Evolutionary conservation across 192 early-diverging fungal genomes (phyloP).

Genomic region (Bifiguratus adelaidae): DNA sequence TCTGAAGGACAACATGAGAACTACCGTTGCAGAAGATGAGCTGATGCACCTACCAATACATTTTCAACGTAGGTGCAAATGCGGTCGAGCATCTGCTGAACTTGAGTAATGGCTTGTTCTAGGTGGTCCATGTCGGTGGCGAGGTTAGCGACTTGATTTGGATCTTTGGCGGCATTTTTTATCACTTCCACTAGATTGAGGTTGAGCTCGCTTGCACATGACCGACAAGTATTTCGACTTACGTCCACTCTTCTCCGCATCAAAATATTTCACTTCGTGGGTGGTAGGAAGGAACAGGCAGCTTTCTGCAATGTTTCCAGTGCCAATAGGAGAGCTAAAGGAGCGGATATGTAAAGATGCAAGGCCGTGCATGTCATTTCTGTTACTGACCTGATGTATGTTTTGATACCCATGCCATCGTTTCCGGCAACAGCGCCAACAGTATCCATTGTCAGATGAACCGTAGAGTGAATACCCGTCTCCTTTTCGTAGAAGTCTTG

Average conservation of each 20-base stretch:
- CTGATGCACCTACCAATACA: slow-evolving; percentile 48
- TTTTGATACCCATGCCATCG: slow-evolving; percentile 62
- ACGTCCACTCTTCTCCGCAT: slow-evolving; percentile 81
- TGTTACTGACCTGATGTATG: slow-evolving; percentile 42
- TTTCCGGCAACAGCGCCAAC: slow-evolving; percentile 42
- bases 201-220: not conserved
- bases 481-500: slow-evolving; percentile 78
- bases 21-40: not conserved
- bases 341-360: not conserved
- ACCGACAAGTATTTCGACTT: slow-evolving; percentile 14
- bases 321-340: slow-evolving; percentile 63
- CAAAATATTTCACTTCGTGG: slow-evolving; percentile 81
- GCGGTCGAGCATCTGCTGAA: slow-evolving; percentile 77
- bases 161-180: slow-evolving; percentile 42
- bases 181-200: slow-evolving; percentile 54
- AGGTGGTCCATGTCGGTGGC: slow-evolving; percentile 88
- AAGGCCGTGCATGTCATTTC: not conserved
- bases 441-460: slow-evolving; percentile 86
- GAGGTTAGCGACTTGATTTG: slow-evolving; percentile 41
- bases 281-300: slow-evolving; percentile 84
- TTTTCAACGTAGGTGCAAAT: slow-evolving; percentile 71
- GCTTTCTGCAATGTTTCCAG: slow-evolving; percentile 61
- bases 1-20: slow-evolving; percentile 8
- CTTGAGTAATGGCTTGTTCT: slow-evolving; percentile 62
- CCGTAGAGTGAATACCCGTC: slow-evolving; percentile 59